These are phyloP conservation scores for Paulownia fortunei DNA, from an alignment of 257 asterid genomes.

Conservation along the genomic window DNA sequence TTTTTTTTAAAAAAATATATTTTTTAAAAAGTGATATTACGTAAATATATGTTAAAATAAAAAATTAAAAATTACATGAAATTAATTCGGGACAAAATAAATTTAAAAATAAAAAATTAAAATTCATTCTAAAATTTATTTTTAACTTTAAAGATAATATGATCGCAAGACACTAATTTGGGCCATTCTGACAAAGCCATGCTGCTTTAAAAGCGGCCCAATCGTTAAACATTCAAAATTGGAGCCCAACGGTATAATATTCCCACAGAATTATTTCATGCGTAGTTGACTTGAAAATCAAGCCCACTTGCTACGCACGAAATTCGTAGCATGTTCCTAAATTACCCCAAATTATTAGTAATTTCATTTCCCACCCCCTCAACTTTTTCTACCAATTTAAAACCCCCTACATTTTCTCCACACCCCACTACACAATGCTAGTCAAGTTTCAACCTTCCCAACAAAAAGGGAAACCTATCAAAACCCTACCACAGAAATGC, in stretches of 20 bases:
- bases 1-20: too few species aligned
- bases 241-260: background rate
- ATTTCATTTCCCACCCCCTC: conserved; percentile 17
- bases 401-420: background rate
- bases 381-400: background rate
- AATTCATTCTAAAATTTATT: too few species aligned
- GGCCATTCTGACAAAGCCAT: too few species aligned
- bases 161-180: too few species aligned
- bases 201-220: too few species aligned
- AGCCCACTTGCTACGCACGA: background rate
- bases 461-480: conserved; percentile 32
- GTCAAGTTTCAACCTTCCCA: conserved; percentile 16
- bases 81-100: too few species aligned
- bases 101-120: too few species aligned
- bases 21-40: too few species aligned
- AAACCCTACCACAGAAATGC: conserved; percentile 56
- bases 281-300: background rate
- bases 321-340: conserved; percentile 20
- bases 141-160: too few species aligned
- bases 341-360: conserved; percentile 5
- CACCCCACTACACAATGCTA: background rate
- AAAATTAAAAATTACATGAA: too few species aligned
- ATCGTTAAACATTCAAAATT: too few species aligned
- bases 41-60: too few species aligned
- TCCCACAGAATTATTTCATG: background rate